Base-by-base conservation (phyloP, 495 filamentous ascomycete genomes). In the Melanomma pulvis-pyrius region DNA sequence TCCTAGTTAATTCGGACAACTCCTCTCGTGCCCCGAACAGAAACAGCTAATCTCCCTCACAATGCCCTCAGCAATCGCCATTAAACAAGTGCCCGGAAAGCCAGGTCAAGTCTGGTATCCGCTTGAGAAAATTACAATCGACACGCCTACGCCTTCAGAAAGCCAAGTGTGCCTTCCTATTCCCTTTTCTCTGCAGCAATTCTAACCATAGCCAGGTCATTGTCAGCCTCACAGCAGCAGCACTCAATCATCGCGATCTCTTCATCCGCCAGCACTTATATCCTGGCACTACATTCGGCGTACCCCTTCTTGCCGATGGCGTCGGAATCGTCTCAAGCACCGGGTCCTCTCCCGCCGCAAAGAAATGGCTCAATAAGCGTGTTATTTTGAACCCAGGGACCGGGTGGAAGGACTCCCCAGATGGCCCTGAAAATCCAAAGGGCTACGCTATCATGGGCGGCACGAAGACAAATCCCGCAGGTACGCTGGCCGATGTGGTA, bases 221-320 rank as follows among this genome's bases (percentile, higher is more conserved):
- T 32, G 71, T 97, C 61, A 83, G 82, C 62, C 71, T 97, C 72
- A 82, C 82, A 32, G 89, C 92, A 47, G 89, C 88, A 9, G 86
- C 92, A 17, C 86, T 97, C 58, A 97, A 97, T 79, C 93, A 96
- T 80, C 89, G 91, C 58, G 92, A 97, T 76, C 83, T 93, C 71
- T 96, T 96, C 82, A 88, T 94, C 76, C 90, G 92, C 59, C 92
- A 93, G 73, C 88, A 92, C 71, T 86, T 96, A 44, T 97, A 97
- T 81, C 93, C 93, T 0, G 87, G 84, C 54, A 86, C 89, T 62
- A 86, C 90, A 17, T 96, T 96, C 75, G 79, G 83, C 53, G 76
- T 84, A 29, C 91, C 93, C 0, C 78, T 97, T 26, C 81, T 93
- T 28, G 84, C 91, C 41, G 93, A 97, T 74, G 93, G 90, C 28